Evolutionary conservation across 768 basidiomycete genomes (phyloP).

Genomic region (Kwoniella dendrophila): DNA sequence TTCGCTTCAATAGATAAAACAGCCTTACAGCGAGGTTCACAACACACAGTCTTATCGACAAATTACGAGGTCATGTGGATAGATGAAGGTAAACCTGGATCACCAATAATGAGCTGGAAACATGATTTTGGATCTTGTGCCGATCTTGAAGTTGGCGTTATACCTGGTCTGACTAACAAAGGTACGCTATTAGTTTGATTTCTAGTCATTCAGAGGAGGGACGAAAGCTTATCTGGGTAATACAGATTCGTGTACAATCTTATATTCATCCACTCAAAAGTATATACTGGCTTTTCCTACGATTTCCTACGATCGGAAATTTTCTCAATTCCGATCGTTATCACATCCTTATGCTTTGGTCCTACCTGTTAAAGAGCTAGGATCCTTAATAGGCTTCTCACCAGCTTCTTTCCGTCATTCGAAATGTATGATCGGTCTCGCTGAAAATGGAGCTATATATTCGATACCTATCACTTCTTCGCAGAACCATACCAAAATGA

Average conservation of each 20-base stretch:
- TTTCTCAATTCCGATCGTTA: constrained; percentile 16
- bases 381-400: constrained; percentile 11
- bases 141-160: constrained; percentile 27
- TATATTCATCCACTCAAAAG: constrained; percentile 30
- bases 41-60: constrained; percentile 26
- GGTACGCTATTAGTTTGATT: neutral
- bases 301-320: too few species aligned
- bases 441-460: constrained; percentile 12
- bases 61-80: constrained; percentile 41
- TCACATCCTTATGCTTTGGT: constrained; percentile 14
- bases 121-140: constrained; percentile 29
- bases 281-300: constrained; percentile 26
- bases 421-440: constrained; percentile 1
- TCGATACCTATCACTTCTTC: constrained; percentile 3
- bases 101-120: constrained; percentile 30
- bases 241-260: constrained; percentile 23
- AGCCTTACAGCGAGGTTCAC: constrained; percentile 13
- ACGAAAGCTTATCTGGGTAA: neutral
- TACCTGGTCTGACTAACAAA: constrained; percentile 6
- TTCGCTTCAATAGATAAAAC: constrained; percentile 40
- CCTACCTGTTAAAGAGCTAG: neutral
- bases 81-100: constrained; percentile 24
- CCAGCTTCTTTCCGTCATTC: constrained; percentile 5
- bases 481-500: neutral
- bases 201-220: neutral